These are phyloP conservation scores for Avena atlantica DNA, from an alignment of 176 grass and related monocot genomes.

Conservation along the genomic window DNA sequence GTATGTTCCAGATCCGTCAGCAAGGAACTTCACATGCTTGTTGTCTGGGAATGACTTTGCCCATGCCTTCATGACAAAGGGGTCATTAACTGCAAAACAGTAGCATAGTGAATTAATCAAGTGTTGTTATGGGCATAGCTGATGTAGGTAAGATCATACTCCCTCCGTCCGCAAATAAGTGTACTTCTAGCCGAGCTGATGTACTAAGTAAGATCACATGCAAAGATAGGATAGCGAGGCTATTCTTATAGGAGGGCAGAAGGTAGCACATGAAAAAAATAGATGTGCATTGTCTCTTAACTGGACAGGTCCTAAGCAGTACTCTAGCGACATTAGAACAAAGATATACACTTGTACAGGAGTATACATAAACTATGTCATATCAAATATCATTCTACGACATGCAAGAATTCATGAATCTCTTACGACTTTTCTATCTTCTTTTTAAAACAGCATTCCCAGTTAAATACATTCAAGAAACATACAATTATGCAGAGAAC, in stretches of 20 bases:
- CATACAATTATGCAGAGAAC: no score
- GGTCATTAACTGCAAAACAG: conserved; percentile 74
- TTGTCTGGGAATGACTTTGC: conserved; percentile 89
- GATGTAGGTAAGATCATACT: background rate
- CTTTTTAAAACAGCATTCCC: conserved; percentile 6
- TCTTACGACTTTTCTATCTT: background rate
- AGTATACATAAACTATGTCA: background rate
- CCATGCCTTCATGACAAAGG: conserved; percentile 97
- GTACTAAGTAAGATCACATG: background rate
- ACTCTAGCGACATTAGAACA: background rate
- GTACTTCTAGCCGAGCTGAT: no score
- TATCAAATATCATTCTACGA: background rate
- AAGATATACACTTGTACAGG: background rate
- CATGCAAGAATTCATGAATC: background rate
- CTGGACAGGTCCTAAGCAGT: background rate
- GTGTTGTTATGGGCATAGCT: background rate
- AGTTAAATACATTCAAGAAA: background rate
- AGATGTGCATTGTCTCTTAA: conserved; percentile 13
- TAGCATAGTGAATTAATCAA: background rate
- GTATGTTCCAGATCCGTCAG: conserved; percentile 81
- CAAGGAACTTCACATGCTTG: conserved; percentile 95
- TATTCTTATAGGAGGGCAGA: background rate
- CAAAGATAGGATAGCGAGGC: background rate
- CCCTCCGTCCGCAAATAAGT: no score
- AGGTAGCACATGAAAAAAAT: background rate